These are phyloP conservation scores for Mallotus nudiflorus DNA, from an alignment of 345 rosid species.

Conservation along the genomic window DNA sequence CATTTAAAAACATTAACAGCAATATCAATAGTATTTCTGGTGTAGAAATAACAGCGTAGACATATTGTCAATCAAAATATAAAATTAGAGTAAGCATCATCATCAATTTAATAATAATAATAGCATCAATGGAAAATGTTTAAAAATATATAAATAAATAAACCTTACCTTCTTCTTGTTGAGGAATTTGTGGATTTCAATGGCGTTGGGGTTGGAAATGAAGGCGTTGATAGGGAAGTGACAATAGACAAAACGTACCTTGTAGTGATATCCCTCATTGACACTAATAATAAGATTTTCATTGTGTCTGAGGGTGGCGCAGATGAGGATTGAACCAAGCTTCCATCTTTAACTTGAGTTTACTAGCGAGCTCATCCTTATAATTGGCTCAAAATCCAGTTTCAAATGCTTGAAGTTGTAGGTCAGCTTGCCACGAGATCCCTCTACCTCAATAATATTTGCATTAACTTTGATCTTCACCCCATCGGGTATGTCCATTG, in stretches of 20 bases:
- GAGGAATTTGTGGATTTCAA: not conserved
- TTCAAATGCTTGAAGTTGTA: not conserved
- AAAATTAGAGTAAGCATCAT: no score
- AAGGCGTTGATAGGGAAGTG: constrained; percentile 4
- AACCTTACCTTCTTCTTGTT: not conserved
- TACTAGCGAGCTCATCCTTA: not conserved
- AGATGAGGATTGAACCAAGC: not conserved
- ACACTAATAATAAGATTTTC: not conserved
- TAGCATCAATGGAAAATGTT: no score
- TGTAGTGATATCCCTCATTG: not conserved
- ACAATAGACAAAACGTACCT: not conserved
- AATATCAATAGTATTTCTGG: no score
- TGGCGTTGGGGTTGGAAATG: not conserved
- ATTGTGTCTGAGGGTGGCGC: not conserved
- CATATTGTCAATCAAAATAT: no score
- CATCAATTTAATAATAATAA: no score
- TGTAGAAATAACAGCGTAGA: no score
- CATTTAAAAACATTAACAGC: no score
- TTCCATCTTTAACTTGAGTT: not conserved
- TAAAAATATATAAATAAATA: no score
- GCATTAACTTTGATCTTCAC: not conserved
- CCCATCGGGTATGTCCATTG: constrained; percentile 2
- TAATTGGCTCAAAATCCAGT: not conserved
- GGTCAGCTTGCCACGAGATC: not conserved
- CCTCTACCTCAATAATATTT: not conserved